Evolutionary conservation across 2,329 filamentous ascomycete species (phyloP).

Genomic region (Cytospora schulzeri): DNA sequence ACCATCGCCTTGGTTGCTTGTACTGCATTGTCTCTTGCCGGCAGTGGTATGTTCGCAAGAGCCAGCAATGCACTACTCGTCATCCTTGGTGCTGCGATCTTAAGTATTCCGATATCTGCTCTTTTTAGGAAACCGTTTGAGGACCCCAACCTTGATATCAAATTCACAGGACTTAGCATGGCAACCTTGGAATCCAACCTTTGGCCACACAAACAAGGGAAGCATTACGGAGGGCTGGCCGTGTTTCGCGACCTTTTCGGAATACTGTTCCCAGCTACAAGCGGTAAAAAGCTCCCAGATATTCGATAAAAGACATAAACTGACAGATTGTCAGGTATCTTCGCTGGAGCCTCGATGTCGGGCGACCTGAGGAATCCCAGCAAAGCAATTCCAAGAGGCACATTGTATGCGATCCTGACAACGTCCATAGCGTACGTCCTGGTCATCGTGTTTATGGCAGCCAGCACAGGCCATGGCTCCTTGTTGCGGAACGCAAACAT

Average conservation of each 20-base stretch:
- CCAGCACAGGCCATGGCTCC: conserved; percentile 72
- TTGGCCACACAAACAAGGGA: conserved; percentile 67
- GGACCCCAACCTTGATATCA: conserved; percentile 61
- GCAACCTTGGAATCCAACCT: conserved; percentile 75
- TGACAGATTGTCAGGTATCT: conserved; percentile 59
- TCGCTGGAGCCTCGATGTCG: conserved; percentile 84
- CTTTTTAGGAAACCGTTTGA: conserved; percentile 68
- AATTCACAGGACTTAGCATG: conserved; percentile 77
- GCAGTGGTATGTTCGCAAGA: conserved; percentile 77
- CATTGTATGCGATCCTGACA: conserved; percentile 72
- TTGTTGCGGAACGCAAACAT: conserved; percentile 77
- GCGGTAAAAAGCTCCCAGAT: conserved; percentile 31
- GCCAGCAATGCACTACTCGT: conserved; percentile 77
- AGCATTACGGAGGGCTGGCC: conserved; percentile 62
- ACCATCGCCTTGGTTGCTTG: conserved; percentile 72
- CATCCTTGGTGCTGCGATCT: conserved; percentile 70
- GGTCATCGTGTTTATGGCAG: conserved; percentile 77
- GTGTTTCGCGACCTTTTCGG: conserved; percentile 84
- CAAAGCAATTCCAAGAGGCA: conserved; percentile 83
- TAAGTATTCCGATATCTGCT: conserved; percentile 82
- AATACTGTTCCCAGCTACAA: conserved; percentile 76
- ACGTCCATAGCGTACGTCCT: conserved; percentile 77
- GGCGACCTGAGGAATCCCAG: conserved; percentile 82
- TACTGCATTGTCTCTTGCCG: conserved; percentile 75
- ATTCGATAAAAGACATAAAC: conserved; percentile 37